Conservation (phyloP, 768 basidiomycete genomes). For the Flagelloscypha sp. region DNA sequence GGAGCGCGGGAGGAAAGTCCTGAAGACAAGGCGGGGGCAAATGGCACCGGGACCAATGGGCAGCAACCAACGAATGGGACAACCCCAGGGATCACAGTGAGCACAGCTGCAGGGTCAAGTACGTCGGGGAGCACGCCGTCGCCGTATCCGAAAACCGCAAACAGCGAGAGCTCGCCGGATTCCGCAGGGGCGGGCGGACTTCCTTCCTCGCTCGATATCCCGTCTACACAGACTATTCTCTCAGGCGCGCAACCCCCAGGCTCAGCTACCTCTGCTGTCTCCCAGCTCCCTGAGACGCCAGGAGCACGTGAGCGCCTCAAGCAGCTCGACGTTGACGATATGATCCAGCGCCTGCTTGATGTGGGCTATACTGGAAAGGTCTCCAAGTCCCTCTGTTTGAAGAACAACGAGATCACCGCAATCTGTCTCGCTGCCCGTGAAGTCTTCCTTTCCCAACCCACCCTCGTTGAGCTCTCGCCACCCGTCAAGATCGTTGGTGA, state of each 20-base stretch:
- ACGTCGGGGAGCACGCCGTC: slow-evolving; percentile 30
- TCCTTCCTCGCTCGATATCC: slow-evolving; percentile 67
- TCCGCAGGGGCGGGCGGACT: too few relatives aligned
- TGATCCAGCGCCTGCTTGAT: slow-evolving; percentile 93
- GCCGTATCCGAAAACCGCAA: slow-evolving; percentile 32
- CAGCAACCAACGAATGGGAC: slow-evolving; percentile 19
- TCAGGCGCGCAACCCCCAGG: slow-evolving; percentile 55
- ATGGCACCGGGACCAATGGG: slow-evolving; percentile 13
- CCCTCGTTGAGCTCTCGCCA: slow-evolving; percentile 92
- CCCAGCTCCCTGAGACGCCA: slow-evolving; percentile 32
- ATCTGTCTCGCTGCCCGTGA: slow-evolving; percentile 95
- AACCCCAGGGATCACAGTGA: slow-evolving; percentile 19
- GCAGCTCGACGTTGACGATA: slow-evolving; percentile 91
- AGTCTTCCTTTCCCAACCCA: slow-evolving; percentile 93
- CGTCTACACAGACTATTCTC: slow-evolving; percentile 78
- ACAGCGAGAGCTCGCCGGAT: slow-evolving; percentile 31
- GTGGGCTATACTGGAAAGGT: slow-evolving; percentile 98
- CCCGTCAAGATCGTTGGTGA: slow-evolving; percentile 99
- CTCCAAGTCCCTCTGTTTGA: slow-evolving; percentile 89
- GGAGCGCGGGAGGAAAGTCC: slow-evolving; percentile 33
- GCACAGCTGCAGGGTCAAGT: too few relatives aligned
- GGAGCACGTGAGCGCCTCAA: slow-evolving; percentile 57
- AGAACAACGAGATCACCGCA: slow-evolving; percentile 91
- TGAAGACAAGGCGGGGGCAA: slow-evolving; percentile 17
- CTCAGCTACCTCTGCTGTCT: slow-evolving; percentile 32